phyloP scores from a whole-genome alignment of 192 early-diverging fungal species.

The Podila minutissima region DNA sequence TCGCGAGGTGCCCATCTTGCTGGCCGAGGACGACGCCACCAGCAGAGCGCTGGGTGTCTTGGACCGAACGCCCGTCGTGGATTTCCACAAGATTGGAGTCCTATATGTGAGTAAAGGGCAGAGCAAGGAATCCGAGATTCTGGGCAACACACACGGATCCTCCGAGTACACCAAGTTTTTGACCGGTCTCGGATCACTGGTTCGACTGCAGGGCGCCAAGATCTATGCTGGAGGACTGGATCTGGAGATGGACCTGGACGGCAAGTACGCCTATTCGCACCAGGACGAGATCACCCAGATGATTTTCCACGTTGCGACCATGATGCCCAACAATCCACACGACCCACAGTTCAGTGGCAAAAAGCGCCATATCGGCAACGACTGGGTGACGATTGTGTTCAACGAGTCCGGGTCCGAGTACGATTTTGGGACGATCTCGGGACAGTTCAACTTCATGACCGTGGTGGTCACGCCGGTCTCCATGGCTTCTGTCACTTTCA shows the following conservation, averaged over 20 bases:
- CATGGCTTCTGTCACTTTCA: slow-evolving; percentile 44
- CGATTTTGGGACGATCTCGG: slow-evolving; percentile 89
- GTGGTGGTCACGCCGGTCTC: slow-evolving; percentile 87
- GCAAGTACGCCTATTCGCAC: slow-evolving; percentile 84
- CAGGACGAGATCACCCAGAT: slow-evolving; percentile 87
- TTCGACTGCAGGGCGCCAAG: slow-evolving; percentile 71
- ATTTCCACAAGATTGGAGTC: slow-evolving; percentile 97
- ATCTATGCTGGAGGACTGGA: slow-evolving; percentile 92
- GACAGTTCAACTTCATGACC: slow-evolving; percentile 96
- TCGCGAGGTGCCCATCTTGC: slow-evolving; percentile 62
- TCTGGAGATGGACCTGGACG: slow-evolving; percentile 83
- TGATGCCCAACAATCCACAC: slow-evolving; percentile 86
- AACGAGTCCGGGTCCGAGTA: slow-evolving; percentile 89
- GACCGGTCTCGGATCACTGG: slow-evolving; percentile 79
- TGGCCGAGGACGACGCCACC: slow-evolving; percentile 83
- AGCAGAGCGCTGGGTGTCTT: slow-evolving; percentile 81
- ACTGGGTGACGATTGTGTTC: slow-evolving; percentile 94
- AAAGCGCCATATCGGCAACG: slow-evolving; percentile 98
- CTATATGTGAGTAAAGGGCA: slow-evolving; percentile 91
- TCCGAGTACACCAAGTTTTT: slow-evolving; percentile 89
- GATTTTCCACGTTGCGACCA: slow-evolving; percentile 92
- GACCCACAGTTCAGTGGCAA: slow-evolving; percentile 86
- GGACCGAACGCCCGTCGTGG: slow-evolving; percentile 88
- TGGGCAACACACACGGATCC: slow-evolving; percentile 89
- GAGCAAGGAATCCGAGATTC: slow-evolving; percentile 84